Percentiles rank a stretch among this genome's conserved stretches.
Conservation (phyloP, 768 basidiomycete species). For the Ramaria sp. region DNA sequence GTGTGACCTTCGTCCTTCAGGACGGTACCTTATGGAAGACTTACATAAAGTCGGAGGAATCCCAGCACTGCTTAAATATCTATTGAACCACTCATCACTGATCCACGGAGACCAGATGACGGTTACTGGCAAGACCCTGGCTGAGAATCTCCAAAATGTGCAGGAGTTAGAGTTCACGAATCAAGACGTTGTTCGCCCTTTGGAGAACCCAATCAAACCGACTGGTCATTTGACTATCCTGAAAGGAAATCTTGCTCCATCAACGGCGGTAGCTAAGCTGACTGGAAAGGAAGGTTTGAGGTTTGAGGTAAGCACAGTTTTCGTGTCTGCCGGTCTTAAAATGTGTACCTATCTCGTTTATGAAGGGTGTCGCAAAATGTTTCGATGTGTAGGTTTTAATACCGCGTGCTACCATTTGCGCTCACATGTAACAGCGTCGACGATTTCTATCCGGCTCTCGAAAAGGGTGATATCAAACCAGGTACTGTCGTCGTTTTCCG, state of each 20-base stretch:
- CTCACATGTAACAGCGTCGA: constrained; percentile 35
- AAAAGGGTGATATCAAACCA: constrained; percentile 61
- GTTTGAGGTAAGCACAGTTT: constrained; percentile 50
- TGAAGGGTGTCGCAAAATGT: constrained; percentile 62
- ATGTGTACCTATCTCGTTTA: not conserved
- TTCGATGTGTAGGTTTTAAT: constrained; percentile 48
- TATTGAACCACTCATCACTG: constrained; percentile 65
- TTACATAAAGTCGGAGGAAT: constrained; percentile 79
- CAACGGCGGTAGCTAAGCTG: constrained; percentile 81
- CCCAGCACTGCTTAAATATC: constrained; percentile 76
- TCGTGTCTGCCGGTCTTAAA: not conserved
- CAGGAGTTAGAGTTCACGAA: constrained; percentile 55
- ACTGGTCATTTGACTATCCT: constrained; percentile 85
- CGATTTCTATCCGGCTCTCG: constrained; percentile 64
- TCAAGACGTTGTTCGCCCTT: constrained; percentile 66
- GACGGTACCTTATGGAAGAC: constrained; percentile 86
- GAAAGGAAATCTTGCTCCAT: constrained; percentile 82
- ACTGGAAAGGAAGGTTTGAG: constrained; percentile 85
- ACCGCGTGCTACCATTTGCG: not conserved
- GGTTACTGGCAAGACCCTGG: constrained; percentile 84
- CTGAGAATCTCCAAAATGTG: constrained; percentile 77
- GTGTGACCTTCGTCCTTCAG: constrained; percentile 79
- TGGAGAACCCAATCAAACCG: constrained; percentile 73
- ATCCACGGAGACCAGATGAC: constrained; percentile 80
- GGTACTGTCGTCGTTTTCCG: constrained; percentile 75